phyloP scores from a whole-genome alignment of 1,284 basidiomycete species.

The Salmacisia buchloeana region DNA sequence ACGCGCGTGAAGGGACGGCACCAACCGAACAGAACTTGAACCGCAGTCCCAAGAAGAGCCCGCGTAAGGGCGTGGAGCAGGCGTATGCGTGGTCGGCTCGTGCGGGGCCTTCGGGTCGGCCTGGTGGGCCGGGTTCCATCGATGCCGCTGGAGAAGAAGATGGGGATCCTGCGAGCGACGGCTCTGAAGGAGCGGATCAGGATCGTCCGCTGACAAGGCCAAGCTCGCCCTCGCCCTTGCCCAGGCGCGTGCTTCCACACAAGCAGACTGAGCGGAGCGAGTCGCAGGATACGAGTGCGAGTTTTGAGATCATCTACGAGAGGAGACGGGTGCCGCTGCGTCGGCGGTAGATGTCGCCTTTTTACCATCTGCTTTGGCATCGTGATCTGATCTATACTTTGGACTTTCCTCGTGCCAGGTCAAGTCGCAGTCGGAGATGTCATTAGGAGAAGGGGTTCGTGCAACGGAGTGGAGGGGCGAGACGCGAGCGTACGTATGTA shows the following conservation, averaged over 20 bases:
- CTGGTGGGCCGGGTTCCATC: too few relatives aligned
- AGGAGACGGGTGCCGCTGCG: too few relatives aligned
- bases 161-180: not conserved
- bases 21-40: too few relatives aligned
- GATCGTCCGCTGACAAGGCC: not conserved
- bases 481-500: too few relatives aligned
- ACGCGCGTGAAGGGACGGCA: not conserved
- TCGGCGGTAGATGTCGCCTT: too few relatives aligned
- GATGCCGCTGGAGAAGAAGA: not conserved
- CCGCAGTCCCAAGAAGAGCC: constrained; percentile 7
- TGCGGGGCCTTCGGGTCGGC: not conserved
- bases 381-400: too few relatives aligned
- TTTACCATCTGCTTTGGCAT: too few relatives aligned
- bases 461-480: too few relatives aligned
- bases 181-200: not conserved
- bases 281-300: constrained; percentile 2
- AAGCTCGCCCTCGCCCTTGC: not conserved
- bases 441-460: too few relatives aligned
- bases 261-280: not conserved
- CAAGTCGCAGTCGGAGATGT: too few relatives aligned
- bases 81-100: not conserved
- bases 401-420: too few relatives aligned
- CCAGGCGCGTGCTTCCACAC: not conserved
- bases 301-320: not conserved
- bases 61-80: not conserved